Conservation (phyloP, 2,329 filamentous ascomycete species). For the Apiospora aurea region DNA sequence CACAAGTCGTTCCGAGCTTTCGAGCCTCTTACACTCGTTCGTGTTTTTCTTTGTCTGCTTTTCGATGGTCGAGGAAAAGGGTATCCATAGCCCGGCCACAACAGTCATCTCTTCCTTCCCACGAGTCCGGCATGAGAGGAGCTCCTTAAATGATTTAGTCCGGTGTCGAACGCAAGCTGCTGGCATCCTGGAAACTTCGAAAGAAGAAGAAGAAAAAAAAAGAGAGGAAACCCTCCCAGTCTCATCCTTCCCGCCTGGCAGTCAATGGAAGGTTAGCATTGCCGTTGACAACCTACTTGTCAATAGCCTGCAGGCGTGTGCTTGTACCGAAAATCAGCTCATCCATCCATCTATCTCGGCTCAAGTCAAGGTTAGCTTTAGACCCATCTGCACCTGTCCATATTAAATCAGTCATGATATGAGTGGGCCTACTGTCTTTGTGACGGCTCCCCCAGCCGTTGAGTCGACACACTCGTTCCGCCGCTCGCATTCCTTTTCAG, state of each 20-base stretch:
- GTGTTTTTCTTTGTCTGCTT: slow-evolving; percentile 20
- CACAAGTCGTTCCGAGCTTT: slow-evolving; percentile 21
- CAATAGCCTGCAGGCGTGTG: slow-evolving; percentile 7
- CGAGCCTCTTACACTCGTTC: slow-evolving; percentile 21
- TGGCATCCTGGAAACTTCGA: neutral
- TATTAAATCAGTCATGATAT: slow-evolving; percentile 48
- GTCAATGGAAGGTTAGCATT: slow-evolving; percentile 20
- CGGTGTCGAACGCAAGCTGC: slow-evolving; percentile 11
- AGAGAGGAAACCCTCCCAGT: neutral
- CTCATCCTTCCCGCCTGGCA: slow-evolving; percentile 14
- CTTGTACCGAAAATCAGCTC: slow-evolving; percentile 9
- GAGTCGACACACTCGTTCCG: slow-evolving; percentile 43
- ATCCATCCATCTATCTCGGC: slow-evolving; percentile 12
- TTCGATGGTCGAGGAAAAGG: neutral
- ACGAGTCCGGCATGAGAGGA: neutral
- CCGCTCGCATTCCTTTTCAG: slow-evolving; percentile 42
- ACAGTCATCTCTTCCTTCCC: neutral
- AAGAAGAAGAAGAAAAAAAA: neutral
- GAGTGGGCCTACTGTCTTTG: slow-evolving; percentile 49
- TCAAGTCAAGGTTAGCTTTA: slow-evolving; percentile 22
- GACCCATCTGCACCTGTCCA: slow-evolving; percentile 18
- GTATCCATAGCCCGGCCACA: neutral
- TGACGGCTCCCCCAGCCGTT: slow-evolving; percentile 48
- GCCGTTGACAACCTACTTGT: slow-evolving; percentile 21
- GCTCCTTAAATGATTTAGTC: slow-evolving; percentile 14